These are phyloP conservation scores for Amylocarpus encephaloides DNA, from an alignment of 2,329 filamentous ascomycete genomes.

Conservation along the genomic window DNA sequence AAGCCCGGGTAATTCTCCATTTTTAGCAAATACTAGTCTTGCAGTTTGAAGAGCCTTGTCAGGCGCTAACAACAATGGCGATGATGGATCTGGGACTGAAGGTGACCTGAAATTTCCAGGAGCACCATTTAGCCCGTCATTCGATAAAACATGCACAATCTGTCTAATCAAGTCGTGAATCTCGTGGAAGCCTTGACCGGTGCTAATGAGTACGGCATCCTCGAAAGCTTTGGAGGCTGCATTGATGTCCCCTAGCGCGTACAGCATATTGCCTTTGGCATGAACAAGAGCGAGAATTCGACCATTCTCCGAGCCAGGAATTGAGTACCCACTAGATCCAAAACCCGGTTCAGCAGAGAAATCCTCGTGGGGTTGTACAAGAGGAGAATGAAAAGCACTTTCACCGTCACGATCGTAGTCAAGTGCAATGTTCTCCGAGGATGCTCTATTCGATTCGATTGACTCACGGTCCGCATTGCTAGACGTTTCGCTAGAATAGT, in stretches of 20 bases:
- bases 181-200: constrained; percentile 61
- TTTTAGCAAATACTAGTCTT: constrained; percentile 69
- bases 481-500: constrained; percentile 53
- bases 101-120: constrained; percentile 20
- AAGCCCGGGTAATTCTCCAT: constrained; percentile 75
- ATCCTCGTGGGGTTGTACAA: constrained; percentile 17
- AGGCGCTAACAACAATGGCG: constrained; percentile 71
- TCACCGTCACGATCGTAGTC: constrained; percentile 28
- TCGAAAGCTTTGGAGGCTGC: constrained; percentile 86
- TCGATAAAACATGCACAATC: constrained; percentile 65
- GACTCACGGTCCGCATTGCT: constrained; percentile 39
- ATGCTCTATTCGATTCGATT: constrained; percentile 18
- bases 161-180: constrained; percentile 73
- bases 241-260: constrained; percentile 75
- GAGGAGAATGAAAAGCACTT: constrained; percentile 14
- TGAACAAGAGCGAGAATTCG: constrained; percentile 90
- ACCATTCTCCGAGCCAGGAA: constrained; percentile 83
- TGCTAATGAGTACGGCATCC: constrained; percentile 84
- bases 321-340: constrained; percentile 75
- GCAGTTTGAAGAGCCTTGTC: constrained; percentile 79
- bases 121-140: constrained; percentile 36
- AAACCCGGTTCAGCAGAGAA: constrained; percentile 40
- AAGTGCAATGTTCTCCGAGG: constrained; percentile 25
- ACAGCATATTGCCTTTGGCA: constrained; percentile 98
- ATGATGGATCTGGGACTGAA: constrained; percentile 4